Percentiles rank a stretch among this genome's conserved stretches.
Conservation (phyloP, 495 filamentous ascomycete genomes). For the Xylaria intraflava region DNA sequence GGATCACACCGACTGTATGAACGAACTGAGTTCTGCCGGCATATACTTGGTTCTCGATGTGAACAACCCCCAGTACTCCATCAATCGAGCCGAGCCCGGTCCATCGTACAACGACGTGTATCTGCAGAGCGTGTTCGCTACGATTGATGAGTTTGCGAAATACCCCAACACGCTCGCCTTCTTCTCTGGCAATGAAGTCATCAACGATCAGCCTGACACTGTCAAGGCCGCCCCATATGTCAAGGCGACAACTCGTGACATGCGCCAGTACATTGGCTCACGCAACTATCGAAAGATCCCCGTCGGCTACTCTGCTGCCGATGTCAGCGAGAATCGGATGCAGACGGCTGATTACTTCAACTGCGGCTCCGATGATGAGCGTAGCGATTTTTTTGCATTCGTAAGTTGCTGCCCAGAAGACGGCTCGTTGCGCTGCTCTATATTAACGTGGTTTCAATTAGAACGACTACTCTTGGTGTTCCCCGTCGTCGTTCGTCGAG, state of each 20-base stretch:
- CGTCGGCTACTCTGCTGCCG: constrained; percentile 88
- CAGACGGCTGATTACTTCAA: constrained; percentile 92
- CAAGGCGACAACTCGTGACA: constrained; percentile 89
- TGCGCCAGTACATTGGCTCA: constrained; percentile 73
- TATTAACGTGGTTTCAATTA: constrained; percentile 13
- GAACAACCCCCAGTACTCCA: constrained; percentile 58
- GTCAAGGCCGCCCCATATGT: constrained; percentile 75
- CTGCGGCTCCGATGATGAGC: constrained; percentile 79
- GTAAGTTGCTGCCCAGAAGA: constrained; percentile 23
- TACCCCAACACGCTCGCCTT: constrained; percentile 90
- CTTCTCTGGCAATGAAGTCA: constrained; percentile 96
- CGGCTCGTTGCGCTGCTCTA: not conserved
- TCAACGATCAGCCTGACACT: constrained; percentile 69
- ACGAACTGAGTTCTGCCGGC: constrained; percentile 67
- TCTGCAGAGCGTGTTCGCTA: constrained; percentile 88
- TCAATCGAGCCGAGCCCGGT: constrained; percentile 71
- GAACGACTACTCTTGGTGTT: constrained; percentile 98
- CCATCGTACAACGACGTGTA: constrained; percentile 87
- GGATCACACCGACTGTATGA: constrained; percentile 82
- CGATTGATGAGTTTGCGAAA: constrained; percentile 78
- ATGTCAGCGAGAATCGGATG: constrained; percentile 77
- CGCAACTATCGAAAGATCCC: constrained; percentile 74
- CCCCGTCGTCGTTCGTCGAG: constrained; percentile 60
- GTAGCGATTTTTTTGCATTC: constrained; percentile 93
- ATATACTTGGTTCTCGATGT: constrained; percentile 88